phyloP scores from a whole-genome alignment of 2,329 filamentous ascomycete genomes.

The Penicillium sp. region DNA sequence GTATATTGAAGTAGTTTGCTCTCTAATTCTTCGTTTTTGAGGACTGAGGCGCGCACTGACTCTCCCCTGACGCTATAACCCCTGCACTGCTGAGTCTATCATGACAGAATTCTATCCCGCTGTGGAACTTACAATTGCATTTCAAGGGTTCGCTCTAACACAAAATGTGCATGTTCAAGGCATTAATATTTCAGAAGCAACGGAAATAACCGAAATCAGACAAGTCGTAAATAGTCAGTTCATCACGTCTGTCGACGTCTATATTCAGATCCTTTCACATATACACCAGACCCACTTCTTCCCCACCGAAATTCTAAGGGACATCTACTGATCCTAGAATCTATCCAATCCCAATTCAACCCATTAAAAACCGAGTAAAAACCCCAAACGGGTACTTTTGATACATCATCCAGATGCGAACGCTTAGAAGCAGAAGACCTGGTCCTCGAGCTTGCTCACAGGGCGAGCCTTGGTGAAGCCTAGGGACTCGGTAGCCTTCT shows the following conservation, averaged over 20 bases:
- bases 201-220: too few relatives aligned
- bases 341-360: background rate
- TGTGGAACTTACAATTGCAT: too few relatives aligned
- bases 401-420: background rate
- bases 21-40: background rate
- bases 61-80: too few relatives aligned
- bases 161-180: background rate
- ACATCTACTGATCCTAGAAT: background rate
- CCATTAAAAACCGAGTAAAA: background rate
- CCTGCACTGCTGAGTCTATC: too few relatives aligned
- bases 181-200: background rate
- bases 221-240: background rate
- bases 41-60: too few relatives aligned
- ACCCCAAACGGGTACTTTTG: background rate
- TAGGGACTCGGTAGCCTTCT: slow-evolving; percentile 88
- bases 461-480: slow-evolving; percentile 91
- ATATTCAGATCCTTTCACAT: background rate
- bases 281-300: background rate
- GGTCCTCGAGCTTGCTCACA: slow-evolving; percentile 96
- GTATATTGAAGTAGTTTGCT: background rate
- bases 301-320: background rate
- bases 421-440: slow-evolving; percentile 89
- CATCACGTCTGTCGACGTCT: background rate
- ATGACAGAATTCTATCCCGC: too few relatives aligned
- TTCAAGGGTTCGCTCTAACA: too few relatives aligned